phyloP scores from a whole-genome alignment of 202 grass and related monocot genomes.

The Dendrocalamus latiflorus region DNA sequence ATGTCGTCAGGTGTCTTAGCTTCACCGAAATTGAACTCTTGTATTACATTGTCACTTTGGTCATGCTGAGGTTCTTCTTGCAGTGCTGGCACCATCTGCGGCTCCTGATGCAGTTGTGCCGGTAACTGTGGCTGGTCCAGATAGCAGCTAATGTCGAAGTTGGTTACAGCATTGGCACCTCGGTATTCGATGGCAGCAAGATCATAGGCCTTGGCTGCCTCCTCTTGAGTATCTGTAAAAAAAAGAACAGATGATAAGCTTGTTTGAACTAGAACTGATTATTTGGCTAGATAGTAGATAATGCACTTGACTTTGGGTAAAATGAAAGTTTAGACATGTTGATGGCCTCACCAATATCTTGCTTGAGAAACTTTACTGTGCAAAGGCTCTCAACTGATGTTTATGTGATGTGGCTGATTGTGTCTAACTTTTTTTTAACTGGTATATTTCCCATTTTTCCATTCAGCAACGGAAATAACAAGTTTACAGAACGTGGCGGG shows the following conservation, averaged over 20 bases:
- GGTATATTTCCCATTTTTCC: no score
- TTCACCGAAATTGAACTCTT: conserved; percentile 24
- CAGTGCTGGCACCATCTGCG: conserved; percentile 26
- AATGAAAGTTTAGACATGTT: not conserved
- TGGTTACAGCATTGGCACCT: conserved; percentile 78
- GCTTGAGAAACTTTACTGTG: not conserved
- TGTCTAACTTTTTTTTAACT: not conserved
- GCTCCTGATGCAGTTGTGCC: conserved; percentile 32
- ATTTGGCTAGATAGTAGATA: not conserved
- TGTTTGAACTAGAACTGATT: not conserved
- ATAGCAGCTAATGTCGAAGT: conserved; percentile 83
- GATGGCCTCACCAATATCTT: not conserved
- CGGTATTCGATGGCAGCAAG: conserved; percentile 81
- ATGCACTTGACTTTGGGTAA: not conserved
- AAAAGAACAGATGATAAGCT: not conserved
- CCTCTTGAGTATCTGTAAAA: conserved; percentile 78
- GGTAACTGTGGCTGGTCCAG: conserved; percentile 40
- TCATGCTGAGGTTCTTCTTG: conserved; percentile 30
- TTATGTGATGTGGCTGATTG: not conserved
- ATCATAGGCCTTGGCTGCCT: conserved; percentile 92
- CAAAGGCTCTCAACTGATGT: not conserved
- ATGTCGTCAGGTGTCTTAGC: conserved; percentile 8
- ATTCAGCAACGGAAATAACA: no score
- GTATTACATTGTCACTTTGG: conserved; percentile 3
- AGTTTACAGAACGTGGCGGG: no score